A percentile compares a stretch with the other conserved stretches of the same genome.
These are phyloP conservation scores for Penicillium vulpinum DNA, from an alignment of 2,329 filamentous ascomycete genomes.

Conservation along the genomic window DNA sequence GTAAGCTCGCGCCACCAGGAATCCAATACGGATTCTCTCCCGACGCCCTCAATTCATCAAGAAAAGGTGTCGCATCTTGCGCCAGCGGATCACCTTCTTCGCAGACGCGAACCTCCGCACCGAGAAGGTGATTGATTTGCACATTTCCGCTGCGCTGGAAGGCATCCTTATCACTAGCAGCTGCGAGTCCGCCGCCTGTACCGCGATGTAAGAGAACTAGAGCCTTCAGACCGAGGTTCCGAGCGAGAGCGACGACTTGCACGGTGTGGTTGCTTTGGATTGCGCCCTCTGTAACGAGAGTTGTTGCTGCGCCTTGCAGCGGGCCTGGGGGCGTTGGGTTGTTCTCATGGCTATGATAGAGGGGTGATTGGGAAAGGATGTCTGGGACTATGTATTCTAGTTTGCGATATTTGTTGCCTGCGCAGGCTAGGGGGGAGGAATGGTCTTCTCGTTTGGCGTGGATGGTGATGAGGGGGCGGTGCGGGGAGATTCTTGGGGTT, in stretches of 20 bases:
- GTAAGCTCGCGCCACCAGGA: constrained; percentile 37
- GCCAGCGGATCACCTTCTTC: constrained; percentile 54
- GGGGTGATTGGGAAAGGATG: constrained; percentile 26
- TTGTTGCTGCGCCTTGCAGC: constrained; percentile 24
- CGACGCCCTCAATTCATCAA: constrained; percentile 23
- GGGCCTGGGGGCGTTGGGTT: constrained; percentile 7
- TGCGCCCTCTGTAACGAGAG: constrained; percentile 38
- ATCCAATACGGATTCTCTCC: constrained; percentile 36
- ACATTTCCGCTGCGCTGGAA: constrained; percentile 31
- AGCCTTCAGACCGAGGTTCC: constrained; percentile 27
- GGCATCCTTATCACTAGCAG: constrained; percentile 15
- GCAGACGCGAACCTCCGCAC: constrained; percentile 52
- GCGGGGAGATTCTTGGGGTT: constrained; percentile 9
- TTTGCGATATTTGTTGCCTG: constrained; percentile 43
- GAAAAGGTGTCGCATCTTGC: constrained; percentile 19
- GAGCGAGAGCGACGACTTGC: constrained; percentile 34
- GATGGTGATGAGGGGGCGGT: constrained; percentile 23
- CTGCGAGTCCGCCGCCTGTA: constrained; percentile 28
- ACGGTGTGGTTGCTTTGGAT: constrained; percentile 42
- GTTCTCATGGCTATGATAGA: constrained; percentile 18
- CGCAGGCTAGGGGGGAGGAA: constrained; percentile 33
- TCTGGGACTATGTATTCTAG: constrained; percentile 41
- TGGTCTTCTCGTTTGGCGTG: constrained; percentile 40
- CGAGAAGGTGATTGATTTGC: constrained; percentile 31
- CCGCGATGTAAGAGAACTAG: constrained; percentile 31